Percentiles rank a stretch among this genome's conserved stretches.
Evolutionary conservation across 129 eudicot species (phyloP).

Genomic region (Silybum marianum): DNA sequence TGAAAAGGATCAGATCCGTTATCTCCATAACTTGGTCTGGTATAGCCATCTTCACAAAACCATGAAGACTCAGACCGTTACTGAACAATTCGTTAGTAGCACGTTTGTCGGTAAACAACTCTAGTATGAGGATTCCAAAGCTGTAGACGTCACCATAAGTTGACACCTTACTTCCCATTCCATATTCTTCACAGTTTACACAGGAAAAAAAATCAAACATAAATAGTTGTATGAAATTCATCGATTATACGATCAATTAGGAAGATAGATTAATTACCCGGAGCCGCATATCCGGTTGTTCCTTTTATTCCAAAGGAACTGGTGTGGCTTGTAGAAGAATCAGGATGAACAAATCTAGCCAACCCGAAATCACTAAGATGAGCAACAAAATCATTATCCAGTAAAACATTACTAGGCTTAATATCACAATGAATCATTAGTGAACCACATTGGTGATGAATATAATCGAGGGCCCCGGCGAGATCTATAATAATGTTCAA

Average conservation of each 20-base stretch:
- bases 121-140: conserved; percentile 8
- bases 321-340: neutral
- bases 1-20: conserved; percentile 14
- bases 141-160: conserved; percentile 28
- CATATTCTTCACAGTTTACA: conserved; percentile 25
- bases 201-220: neutral
- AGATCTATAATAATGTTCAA: conserved; percentile 25
- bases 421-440: conserved; percentile 35
- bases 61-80: neutral
- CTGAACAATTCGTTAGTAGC: conserved; percentile 11
- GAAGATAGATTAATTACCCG: conserved; percentile 22
- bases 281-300: conserved; percentile 33
- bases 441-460: conserved; percentile 5
- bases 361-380: conserved; percentile 35
- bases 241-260: neutral
- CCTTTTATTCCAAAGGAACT: conserved; percentile 27
- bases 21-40: conserved; percentile 15
- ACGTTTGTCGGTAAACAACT: neutral
- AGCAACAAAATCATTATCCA: conserved; percentile 24
- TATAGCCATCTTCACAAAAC: conserved; percentile 19
- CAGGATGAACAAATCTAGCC: neutral
- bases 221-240: neutral
- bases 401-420: conserved; percentile 31
- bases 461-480: conserved; percentile 28
- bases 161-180: conserved; percentile 25